Percentiles rank a stretch among this genome's conserved stretches.
phyloP scores from a whole-genome alignment of 495 filamentous ascomycete species.

The Tuber borchii region DNA sequence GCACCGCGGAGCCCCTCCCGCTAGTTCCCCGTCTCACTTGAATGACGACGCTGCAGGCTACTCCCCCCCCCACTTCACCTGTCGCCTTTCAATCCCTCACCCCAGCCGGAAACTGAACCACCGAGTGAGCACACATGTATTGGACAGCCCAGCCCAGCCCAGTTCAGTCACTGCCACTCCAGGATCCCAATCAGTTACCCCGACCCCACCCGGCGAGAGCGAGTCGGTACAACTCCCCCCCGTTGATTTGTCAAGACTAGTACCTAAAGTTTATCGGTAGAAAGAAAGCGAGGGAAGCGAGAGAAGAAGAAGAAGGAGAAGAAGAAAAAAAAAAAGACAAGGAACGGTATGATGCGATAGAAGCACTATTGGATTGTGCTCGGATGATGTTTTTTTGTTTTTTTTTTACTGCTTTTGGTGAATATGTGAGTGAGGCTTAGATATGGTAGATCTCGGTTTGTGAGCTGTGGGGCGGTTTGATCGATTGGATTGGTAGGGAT shows the following conservation, averaged over 20 bases:
- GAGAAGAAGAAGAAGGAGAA: not conserved
- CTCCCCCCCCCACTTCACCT: too few relatives aligned
- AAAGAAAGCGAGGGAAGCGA: not conserved
- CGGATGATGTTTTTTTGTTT: not conserved
- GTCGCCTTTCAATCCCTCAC: not conserved
- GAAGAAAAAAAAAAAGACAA: not conserved
- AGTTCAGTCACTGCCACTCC: not conserved
- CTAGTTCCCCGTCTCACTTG: not conserved
- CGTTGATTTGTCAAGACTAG: not conserved
- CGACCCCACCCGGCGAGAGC: not conserved
- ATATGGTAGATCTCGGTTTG: not conserved
- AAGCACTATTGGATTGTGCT: not conserved
- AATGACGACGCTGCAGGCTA: not conserved
- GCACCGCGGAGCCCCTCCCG: not conserved
- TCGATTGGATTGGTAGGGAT: not conserved
- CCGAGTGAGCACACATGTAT: not conserved
- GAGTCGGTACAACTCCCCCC: not conserved
- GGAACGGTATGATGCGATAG: not conserved
- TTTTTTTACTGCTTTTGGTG: not conserved
- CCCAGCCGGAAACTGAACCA: not conserved
- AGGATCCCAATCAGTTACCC: not conserved
- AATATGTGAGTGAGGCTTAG: not conserved
- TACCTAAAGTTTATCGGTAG: not conserved
- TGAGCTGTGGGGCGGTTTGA: not conserved
- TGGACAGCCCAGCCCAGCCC: not conserved